These are phyloP conservation scores for Neonothopanus nambi DNA, from an alignment of 1,284 basidiomycete genomes.

Conservation along the genomic window DNA sequence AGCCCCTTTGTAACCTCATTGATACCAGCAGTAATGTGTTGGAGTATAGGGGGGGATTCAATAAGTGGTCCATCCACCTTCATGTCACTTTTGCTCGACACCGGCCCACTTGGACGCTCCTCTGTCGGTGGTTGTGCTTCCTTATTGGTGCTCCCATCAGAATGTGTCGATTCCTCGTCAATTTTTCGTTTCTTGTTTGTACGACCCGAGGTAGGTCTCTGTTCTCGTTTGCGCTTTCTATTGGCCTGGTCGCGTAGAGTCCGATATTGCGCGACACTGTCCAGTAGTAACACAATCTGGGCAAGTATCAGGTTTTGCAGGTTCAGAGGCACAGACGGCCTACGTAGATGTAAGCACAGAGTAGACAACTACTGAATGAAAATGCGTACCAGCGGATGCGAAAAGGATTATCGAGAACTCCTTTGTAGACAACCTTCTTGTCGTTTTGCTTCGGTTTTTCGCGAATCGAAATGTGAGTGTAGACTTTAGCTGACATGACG, in stretches of 20 bases:
- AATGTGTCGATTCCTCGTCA: neutral
- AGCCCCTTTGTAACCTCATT: slow-evolving; percentile 80
- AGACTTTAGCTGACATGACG: slow-evolving; percentile 43
- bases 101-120: neutral
- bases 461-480: slow-evolving; percentile 62
- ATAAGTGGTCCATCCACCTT: slow-evolving; percentile 6
- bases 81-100: neutral
- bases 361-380: neutral
- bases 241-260: slow-evolving; percentile 29
- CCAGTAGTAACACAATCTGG: slow-evolving; percentile 46
- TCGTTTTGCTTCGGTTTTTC: slow-evolving; percentile 46
- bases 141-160: neutral
- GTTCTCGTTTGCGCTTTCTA: slow-evolving; percentile 39
- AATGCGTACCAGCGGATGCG: slow-evolving; percentile 61
- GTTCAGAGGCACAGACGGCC: slow-evolving; percentile 67
- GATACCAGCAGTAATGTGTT: slow-evolving; percentile 69
- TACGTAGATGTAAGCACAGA: slow-evolving; percentile 29
- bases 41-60: slow-evolving; percentile 42
- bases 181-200: slow-evolving; percentile 13
- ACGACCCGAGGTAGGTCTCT: slow-evolving; percentile 23
- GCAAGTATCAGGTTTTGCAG: slow-evolving; percentile 62
- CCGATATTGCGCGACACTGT: slow-evolving; percentile 50
- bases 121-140: neutral
- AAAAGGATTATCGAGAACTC: slow-evolving; percentile 71
- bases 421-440: slow-evolving; percentile 62